Conservation (phyloP, 2,329 filamentous ascomycete genomes). For the Pleoardoris graminearum region DNA sequence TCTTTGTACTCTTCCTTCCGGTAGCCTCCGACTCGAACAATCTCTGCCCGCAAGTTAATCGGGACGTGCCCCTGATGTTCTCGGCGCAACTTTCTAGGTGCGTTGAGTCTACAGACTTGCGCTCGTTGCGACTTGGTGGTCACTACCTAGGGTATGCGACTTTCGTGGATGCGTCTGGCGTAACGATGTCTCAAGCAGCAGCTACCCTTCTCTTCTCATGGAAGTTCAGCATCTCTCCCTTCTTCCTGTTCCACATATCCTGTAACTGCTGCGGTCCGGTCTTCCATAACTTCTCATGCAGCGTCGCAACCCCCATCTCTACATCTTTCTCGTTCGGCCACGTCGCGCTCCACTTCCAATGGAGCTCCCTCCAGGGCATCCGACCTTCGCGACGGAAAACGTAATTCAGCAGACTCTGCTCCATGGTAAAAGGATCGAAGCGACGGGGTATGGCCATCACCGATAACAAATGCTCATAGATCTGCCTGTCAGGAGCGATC, state of each 20-base stretch:
- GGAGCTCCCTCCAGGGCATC: conserved; percentile 50
- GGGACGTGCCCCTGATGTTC: too few species aligned
- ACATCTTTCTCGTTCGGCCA: conserved; percentile 43
- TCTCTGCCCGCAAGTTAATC: too few species aligned
- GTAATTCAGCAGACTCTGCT: conserved; percentile 53
- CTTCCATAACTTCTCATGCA: conserved; percentile 48
- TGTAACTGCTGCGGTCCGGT: conserved; percentile 14
- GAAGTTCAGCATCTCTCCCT: conserved; percentile 12
- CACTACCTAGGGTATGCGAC: too few species aligned
- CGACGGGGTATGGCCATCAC: conserved; percentile 41
- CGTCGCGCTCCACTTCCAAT: conserved; percentile 48
- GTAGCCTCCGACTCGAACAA: too few species aligned
- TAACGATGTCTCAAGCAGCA: too few species aligned
- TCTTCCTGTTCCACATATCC: conserved; percentile 12
- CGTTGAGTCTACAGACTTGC: too few species aligned
- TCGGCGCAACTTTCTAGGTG: too few species aligned
- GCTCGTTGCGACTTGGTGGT: too few species aligned
- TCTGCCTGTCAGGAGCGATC: conserved; percentile 42
- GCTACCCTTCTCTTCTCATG: conserved; percentile 5
- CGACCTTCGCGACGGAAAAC: conserved; percentile 46
- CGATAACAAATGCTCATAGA: conserved; percentile 47
- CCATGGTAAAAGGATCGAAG: conserved; percentile 47
- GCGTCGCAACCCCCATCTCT: conserved; percentile 36
- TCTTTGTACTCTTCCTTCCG: too few species aligned
- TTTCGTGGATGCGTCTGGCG: too few species aligned